Percentiles rank a stretch among this genome's conserved stretches.
Evolutionary conservation across 176 grass and related monocot genomes (phyloP).

Genomic region (Cenchrus fungigraminus): DNA sequence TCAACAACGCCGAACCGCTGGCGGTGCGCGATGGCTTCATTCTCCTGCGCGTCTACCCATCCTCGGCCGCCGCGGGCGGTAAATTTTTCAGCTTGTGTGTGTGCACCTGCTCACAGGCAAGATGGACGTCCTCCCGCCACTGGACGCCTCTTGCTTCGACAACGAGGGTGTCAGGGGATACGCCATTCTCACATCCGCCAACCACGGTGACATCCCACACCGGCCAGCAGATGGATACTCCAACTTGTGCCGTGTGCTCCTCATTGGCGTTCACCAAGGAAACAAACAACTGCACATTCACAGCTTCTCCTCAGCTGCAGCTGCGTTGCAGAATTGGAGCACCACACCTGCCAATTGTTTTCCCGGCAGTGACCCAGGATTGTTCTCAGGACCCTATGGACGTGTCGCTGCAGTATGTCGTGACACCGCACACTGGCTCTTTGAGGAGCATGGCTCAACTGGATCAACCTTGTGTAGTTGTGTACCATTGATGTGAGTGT

Average conservation of each 20-base stretch:
- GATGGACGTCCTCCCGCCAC: neutral
- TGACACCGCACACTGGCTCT: neutral
- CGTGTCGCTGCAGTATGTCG: neutral
- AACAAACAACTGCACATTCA: neutral
- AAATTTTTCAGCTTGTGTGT: neutral
- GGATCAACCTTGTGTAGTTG: neutral
- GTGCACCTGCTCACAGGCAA: slow-evolving; percentile 4
- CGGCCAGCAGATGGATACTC: neutral
- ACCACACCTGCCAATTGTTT: neutral
- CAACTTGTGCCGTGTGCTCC: neutral
- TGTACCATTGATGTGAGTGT: neutral
- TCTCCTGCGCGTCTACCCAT: neutral
- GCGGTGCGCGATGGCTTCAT: neutral
- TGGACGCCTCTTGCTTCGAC: neutral
- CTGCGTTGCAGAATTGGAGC: neutral
- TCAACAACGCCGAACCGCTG: no score
- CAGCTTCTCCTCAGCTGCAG: neutral
- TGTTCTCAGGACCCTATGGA: neutral
- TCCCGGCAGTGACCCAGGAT: no score
- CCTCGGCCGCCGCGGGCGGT: neutral
- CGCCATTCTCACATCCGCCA: neutral
- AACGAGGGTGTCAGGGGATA: neutral
- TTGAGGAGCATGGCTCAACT: neutral
- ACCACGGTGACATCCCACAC: neutral
- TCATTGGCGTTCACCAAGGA: neutral